Percentiles rank a stretch among this genome's conserved stretches.
Conservation (phyloP, 768 basidiomycete genomes). For the Boletus tomentosulus region DNA sequence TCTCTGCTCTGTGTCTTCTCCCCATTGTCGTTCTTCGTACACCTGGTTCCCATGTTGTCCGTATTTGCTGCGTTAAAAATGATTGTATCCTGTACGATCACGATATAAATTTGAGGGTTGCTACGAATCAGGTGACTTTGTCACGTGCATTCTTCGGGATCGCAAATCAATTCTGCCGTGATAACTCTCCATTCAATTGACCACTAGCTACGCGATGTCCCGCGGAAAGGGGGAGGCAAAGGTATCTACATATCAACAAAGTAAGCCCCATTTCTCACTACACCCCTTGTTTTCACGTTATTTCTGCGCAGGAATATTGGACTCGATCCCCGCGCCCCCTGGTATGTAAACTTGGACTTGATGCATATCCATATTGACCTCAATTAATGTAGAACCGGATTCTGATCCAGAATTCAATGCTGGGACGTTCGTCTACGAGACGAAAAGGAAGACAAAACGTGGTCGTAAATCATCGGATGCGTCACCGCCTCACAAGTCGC, state of each 20-base stretch:
- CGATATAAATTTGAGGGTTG: neutral
- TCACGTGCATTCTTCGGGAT: slow-evolving; percentile 9
- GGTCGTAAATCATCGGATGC: slow-evolving; percentile 11
- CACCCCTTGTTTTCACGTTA: neutral
- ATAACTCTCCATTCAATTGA: neutral
- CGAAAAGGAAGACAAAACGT: slow-evolving; percentile 20
- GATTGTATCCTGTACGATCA: slow-evolving; percentile 31
- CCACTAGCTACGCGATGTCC: slow-evolving; percentile 16
- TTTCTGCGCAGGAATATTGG: slow-evolving; percentile 13
- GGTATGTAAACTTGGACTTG: slow-evolving; percentile 17
- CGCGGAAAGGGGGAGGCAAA: slow-evolving; percentile 11
- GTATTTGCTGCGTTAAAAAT: slow-evolving; percentile 26
- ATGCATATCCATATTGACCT: neutral
- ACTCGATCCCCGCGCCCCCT: slow-evolving; percentile 35
- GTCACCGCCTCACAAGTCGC: slow-evolving; percentile 16
- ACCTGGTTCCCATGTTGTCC: slow-evolving; percentile 27
- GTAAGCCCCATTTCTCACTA: slow-evolving; percentile 4
- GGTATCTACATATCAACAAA: slow-evolving; percentile 16
- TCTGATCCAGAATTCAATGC: slow-evolving; percentile 34
- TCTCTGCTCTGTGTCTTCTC: slow-evolving; percentile 25
- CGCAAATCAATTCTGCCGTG: neutral
- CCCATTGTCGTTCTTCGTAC: slow-evolving; percentile 12
- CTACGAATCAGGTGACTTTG: slow-evolving; percentile 10
- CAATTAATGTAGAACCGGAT: slow-evolving; percentile 22
- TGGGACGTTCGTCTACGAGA: slow-evolving; percentile 28